Evolutionary conservation across 139 green algal genomes (phyloP).

Genomic region (Micromonas commoda): DNA sequence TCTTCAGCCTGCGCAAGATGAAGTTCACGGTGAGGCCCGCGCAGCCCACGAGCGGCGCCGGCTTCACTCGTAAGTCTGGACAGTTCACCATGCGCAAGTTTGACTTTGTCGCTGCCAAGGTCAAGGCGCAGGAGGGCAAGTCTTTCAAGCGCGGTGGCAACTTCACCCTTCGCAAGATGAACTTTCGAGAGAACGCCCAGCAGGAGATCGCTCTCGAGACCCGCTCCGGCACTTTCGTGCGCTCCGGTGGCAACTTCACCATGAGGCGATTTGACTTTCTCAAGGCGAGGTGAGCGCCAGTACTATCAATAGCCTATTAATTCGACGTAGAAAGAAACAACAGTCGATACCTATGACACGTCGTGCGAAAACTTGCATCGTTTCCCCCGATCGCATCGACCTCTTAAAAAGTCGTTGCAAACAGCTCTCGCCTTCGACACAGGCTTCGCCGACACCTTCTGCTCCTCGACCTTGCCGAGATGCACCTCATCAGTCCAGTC

Average conservation of each 20-base stretch:
- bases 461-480: neutral
- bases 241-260: neutral
- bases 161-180: neutral
- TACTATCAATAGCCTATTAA: too few relatives aligned
- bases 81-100: slow-evolving; percentile 18
- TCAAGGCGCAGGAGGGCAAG: neutral
- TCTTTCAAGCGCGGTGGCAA: neutral
- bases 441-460: neutral
- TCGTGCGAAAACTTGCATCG: neutral
- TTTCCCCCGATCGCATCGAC: neutral
- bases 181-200: neutral
- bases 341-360: too few relatives aligned
- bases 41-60: too few relatives aligned
- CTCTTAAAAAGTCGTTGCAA: neutral
- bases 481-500: too few relatives aligned
- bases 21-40: too few relatives aligned
- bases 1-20: too few relatives aligned
- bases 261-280: neutral
- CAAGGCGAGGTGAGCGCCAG: neutral
- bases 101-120: slow-evolving; percentile 5
- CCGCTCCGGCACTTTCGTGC: too few relatives aligned
- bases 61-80: too few relatives aligned
- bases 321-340: too few relatives aligned
- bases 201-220: slow-evolving; percentile 1
- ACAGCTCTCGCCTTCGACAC: too few relatives aligned